Evolutionary conservation across 208 protist genomes (phyloP), one percentile per base, ranked within the genome.

Genomic region (Crithidia expoeki): DNA sequence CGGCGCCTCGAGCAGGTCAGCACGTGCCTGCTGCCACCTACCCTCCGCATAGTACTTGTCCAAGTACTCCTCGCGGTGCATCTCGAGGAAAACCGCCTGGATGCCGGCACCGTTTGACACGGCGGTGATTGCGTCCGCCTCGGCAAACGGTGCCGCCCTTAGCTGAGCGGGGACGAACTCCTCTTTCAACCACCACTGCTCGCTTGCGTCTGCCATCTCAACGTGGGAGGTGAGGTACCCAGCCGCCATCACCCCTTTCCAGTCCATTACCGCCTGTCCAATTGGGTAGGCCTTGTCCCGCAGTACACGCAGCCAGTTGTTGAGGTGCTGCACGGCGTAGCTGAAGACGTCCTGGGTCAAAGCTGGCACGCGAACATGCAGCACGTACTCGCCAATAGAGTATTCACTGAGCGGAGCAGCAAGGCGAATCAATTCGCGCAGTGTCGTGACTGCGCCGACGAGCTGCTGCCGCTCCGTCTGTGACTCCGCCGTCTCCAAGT

Each of bases 361-460:
- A 27, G 80, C 62, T 16, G 92, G 92, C 32, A 94, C 81, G 28
- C 92, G 86, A 23, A 86, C 57, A 62, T 94, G 89, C 61, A 95
- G 80, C 2, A 94, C 86, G 80, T 96, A 96, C 63, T 90, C 88
- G 19, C 89, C 92, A 2, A 96, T 62, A 4, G 90, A 80, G 64
- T 89, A 94, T 66, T 94, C 88, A 19, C 82, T 80, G 36, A 96
- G 61, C 16, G 86, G 76, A 2, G 84, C 84, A 4, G 88, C 87
- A 2, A 90, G 77, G 0, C 83, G 83, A 27, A 94, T 68, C 28
- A 96, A 73, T 62, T 91, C 83, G 21, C 82, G 81, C 34, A 95
- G 63, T n/a, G 89, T 88, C 23, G 80, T 75, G 60, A 94, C 76
- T 21, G 89, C 89, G 23, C 87, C 89, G 21, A 92, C 68, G 28